Percentiles rank a stretch among this genome's conserved stretches.
These are phyloP conservation scores for Botrytis fragariae DNA, from an alignment of 2,329 filamentous ascomycete genomes.

Conservation along the genomic window DNA sequence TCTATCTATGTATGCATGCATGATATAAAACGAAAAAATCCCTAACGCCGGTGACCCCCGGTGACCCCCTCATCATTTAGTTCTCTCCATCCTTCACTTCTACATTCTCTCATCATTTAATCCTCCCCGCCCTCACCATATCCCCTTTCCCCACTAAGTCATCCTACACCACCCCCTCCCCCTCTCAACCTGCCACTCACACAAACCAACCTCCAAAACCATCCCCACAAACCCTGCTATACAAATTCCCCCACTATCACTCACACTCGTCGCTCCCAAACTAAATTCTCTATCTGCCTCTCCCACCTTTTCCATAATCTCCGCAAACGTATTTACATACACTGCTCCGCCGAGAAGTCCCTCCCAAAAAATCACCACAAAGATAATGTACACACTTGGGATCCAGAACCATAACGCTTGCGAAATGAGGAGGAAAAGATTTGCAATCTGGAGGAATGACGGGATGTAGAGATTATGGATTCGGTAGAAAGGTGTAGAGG, in stretches of 20 bases:
- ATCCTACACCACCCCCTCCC: conserved; percentile 69
- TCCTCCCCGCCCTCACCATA: too few species aligned
- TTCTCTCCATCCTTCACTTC: background rate
- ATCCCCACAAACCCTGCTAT: conserved; percentile 83
- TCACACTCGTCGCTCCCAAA: conserved; percentile 83
- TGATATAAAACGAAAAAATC: background rate
- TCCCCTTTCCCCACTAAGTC: background rate
- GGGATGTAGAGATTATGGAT: conserved; percentile 79
- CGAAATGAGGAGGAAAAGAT: conserved; percentile 68
- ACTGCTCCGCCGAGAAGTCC: conserved; percentile 86
- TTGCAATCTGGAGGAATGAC: conserved; percentile 76
- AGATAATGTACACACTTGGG: conserved; percentile 82
- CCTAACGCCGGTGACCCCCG: too few species aligned
- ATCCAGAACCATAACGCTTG: conserved; percentile 81
- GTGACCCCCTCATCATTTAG: background rate
- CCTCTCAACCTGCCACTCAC: conserved; percentile 77
- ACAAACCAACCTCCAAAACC: conserved; percentile 76
- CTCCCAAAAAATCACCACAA: conserved; percentile 87
- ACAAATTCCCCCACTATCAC: conserved; percentile 87
- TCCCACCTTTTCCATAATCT: conserved; percentile 82
- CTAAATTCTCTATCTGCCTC: conserved; percentile 84
- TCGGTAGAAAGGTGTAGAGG: conserved; percentile 82
- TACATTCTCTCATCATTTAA: too few species aligned
- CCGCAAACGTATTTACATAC: conserved; percentile 94
- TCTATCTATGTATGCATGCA: background rate